Base-by-base conservation (phyloP, 139 green algal genomes). In the Chlorella sp. region DNA sequence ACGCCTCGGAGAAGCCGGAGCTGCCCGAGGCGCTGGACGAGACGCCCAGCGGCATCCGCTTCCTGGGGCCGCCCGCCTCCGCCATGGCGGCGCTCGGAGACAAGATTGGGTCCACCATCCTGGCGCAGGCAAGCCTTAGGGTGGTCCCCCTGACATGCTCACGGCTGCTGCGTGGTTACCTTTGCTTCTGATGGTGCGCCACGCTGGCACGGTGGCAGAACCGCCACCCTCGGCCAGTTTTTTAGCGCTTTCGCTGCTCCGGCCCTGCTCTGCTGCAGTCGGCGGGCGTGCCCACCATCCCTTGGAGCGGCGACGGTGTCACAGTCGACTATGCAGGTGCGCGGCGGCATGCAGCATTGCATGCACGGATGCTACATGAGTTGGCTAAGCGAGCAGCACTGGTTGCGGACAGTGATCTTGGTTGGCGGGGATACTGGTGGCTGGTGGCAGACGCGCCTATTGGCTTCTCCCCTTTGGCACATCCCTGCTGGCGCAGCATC, bases 31-130 rank as follows among this genome's bases (percentile, higher is more conserved):
- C 92, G 0, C 91, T 99, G 62, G 85, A 62, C 44, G 75, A 82
- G 74, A 93, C 58, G 56, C 86, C 86, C 43, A 79, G 64, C 3
- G 89, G 81, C 60, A 98, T 99, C 85, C 89, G 88, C 41, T 99
- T 99, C 87, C 91, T 99, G 69, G 97, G 97, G 13, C 97, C 97
- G 1, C 85, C 87, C 38, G 86, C 94, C 26, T 80, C 54, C 2
- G 89, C 95, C 62, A 99, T 99, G 97, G 93, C 95, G 24, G 96
- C 96, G 0, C 93, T 99, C 48, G 97, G 97, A 1, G 97, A 99
- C 88, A 99, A 99, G 90, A 88, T 93, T 20, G 96, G 95, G 38
- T 98, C 95, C 70, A 97, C 94, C 43, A 98, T 99, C 76, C 92
- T 99, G 56, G 97, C 97, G 4, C 97, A 60, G 51, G 51, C 24